phyloP scores from a whole-genome alignment of 495 filamentous ascomycete genomes.

The Lasiosphaeria ovina region DNA sequence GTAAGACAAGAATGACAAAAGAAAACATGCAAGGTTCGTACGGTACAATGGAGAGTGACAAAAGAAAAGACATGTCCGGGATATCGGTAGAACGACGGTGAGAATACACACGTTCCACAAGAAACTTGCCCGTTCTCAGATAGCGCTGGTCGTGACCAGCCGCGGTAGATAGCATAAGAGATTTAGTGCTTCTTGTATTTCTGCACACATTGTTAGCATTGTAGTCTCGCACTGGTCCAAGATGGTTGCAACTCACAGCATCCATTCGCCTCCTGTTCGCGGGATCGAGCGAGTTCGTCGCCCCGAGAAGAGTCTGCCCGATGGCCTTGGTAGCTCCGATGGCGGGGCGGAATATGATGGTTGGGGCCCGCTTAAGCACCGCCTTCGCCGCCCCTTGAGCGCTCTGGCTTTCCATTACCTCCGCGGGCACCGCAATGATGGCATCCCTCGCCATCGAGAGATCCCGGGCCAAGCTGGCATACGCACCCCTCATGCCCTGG shows the following conservation, averaged over 20 bases:
- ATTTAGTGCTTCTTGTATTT: slow-evolving; percentile 28
- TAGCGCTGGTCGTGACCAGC: too few species aligned
- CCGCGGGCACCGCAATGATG: slow-evolving; percentile 89
- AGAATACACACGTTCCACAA: too few species aligned
- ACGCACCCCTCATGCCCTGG: slow-evolving; percentile 80
- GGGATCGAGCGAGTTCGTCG: slow-evolving; percentile 89
- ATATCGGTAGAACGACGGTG: too few species aligned
- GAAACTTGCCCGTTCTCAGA: too few species aligned
- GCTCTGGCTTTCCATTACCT: slow-evolving; percentile 81
- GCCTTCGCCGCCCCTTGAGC: slow-evolving; percentile 80
- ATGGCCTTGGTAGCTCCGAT: slow-evolving; percentile 90
- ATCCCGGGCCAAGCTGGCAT: slow-evolving; percentile 79
- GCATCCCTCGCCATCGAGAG: slow-evolving; percentile 81
- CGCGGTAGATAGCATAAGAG: too few species aligned
- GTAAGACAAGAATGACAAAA: too few species aligned
- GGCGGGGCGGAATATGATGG: slow-evolving; percentile 83
- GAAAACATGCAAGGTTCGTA: too few species aligned
- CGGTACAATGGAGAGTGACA: too few species aligned
- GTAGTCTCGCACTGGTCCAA: background rate
- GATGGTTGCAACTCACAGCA: slow-evolving; percentile 61
- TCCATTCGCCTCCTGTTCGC: slow-evolving; percentile 79
- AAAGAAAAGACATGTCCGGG: too few species aligned
- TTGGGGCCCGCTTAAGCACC: slow-evolving; percentile 79
- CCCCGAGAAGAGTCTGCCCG: slow-evolving; percentile 83
- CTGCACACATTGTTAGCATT: slow-evolving; percentile 14